A percentile compares a stretch with the other conserved stretches of the same genome.
Conservation (phyloP, 2,329 filamentous ascomycete genomes). For the Penicillium griseofulvum region DNA sequence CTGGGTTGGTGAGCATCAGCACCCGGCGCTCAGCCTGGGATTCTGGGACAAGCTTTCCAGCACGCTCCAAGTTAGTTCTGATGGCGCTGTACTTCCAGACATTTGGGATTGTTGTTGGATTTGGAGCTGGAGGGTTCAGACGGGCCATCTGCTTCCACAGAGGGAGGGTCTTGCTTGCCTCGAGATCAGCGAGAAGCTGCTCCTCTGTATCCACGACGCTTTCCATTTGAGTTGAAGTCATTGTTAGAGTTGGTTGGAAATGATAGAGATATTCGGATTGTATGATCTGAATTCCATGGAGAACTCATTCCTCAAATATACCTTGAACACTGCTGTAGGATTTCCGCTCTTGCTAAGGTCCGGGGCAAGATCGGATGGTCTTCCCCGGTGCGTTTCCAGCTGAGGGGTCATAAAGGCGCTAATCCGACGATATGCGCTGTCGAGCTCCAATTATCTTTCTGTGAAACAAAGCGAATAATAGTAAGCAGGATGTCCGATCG, state of each 20-base stretch:
- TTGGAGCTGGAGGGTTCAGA: conserved; percentile 49
- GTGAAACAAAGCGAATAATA: background rate
- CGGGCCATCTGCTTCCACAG: conserved; percentile 51
- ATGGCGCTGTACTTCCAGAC: conserved; percentile 40
- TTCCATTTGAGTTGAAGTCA: background rate
- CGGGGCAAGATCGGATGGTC: background rate
- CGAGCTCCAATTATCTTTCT: background rate
- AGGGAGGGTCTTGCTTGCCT: conserved; percentile 33
- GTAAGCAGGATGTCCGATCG: background rate
- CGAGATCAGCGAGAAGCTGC: conserved; percentile 20
- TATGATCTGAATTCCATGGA: background rate
- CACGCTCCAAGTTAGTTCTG: conserved; percentile 34
- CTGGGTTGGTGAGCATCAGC: conserved; percentile 44
- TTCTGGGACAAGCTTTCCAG: conserved; percentile 38
- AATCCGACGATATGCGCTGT: background rate
- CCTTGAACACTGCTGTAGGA: background rate
- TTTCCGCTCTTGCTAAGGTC: background rate
- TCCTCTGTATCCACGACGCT: conserved; percentile 15
- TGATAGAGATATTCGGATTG: background rate
- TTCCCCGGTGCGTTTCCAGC: background rate
- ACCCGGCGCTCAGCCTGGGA: conserved; percentile 42
- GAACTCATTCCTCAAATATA: background rate
- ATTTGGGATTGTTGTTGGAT: conserved; percentile 43
- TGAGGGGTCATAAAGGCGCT: background rate
- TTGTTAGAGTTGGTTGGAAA: background rate